phyloP scores from a whole-genome alignment of 495 filamentous ascomycete genomes.

The Haplographium delicatum region DNA sequence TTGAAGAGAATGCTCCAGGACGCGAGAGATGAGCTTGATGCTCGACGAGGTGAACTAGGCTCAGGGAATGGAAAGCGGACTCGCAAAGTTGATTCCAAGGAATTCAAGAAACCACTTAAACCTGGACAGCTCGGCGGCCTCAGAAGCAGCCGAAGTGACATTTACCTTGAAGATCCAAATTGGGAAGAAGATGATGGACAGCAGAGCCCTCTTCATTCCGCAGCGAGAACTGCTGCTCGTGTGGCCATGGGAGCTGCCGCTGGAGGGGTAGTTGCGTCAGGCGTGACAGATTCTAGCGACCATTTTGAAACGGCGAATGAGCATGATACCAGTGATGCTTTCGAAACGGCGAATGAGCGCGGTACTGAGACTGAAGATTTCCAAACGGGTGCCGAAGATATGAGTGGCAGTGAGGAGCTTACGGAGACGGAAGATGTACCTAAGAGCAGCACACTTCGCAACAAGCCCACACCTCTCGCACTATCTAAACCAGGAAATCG shows the following conservation, averaged over 20 bases:
- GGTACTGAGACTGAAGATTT: slow-evolving; percentile 89
- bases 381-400: slow-evolving; percentile 83
- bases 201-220: slow-evolving; percentile 38
- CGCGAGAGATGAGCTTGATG: slow-evolving; percentile 87
- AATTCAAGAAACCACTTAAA: slow-evolving; percentile 69
- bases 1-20: slow-evolving; percentile 94
- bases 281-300: slow-evolving; percentile 43
- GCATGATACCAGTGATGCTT: slow-evolving; percentile 62
- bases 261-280: slow-evolving; percentile 4
- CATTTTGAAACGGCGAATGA: slow-evolving; percentile 84
- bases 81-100: slow-evolving; percentile 63
- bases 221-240: slow-evolving; percentile 13
- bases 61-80: slow-evolving; percentile 51
- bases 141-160: slow-evolving; percentile 69
- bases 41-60: slow-evolving; percentile 48
- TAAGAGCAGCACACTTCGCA: slow-evolving; percentile 31
- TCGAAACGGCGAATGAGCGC: slow-evolving; percentile 79
- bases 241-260: slow-evolving; percentile 11
- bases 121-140: slow-evolving; percentile 71
- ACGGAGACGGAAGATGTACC: slow-evolving; percentile 89
- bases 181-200: slow-evolving; percentile 77
- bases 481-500: slow-evolving; percentile 40
- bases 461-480: slow-evolving; percentile 21
- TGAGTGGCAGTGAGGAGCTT: slow-evolving; percentile 71
- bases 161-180: slow-evolving; percentile 74